phyloP scores from a whole-genome alignment of 2,329 filamentous ascomycete species.

The Hymenotorrendiella dingleyae region DNA sequence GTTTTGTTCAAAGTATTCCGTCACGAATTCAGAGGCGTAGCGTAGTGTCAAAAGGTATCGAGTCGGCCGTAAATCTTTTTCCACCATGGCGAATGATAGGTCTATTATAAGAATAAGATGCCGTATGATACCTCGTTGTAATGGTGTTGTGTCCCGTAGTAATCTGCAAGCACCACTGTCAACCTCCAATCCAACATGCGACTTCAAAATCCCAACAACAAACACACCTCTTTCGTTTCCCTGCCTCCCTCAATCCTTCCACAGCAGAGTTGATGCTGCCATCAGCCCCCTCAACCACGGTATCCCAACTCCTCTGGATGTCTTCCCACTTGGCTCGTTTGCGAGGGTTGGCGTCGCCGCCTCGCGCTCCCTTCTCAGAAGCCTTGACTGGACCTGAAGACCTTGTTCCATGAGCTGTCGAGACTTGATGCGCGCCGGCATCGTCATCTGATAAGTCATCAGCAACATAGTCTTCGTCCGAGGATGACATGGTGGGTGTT shows the following conservation, averaged over 20 bases:
- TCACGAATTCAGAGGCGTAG: conserved; percentile 81
- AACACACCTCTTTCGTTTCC: conserved; percentile 64
- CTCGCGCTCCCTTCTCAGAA: conserved; percentile 25
- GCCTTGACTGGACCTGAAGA: conserved; percentile 24
- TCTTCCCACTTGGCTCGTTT: conserved; percentile 58
- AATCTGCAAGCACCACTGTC: conserved; percentile 46
- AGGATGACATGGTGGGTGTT: conserved; percentile 56
- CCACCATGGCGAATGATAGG: conserved; percentile 86
- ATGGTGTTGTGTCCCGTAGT: conserved; percentile 85
- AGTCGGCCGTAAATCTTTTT: conserved; percentile 90
- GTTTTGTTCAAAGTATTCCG: conserved; percentile 97
- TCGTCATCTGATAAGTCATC: conserved; percentile 62
- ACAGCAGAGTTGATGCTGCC: conserved; percentile 68
- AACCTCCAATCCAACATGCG: not conserved
- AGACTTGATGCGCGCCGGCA: conserved; percentile 34
- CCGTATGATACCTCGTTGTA: conserved; percentile 96
- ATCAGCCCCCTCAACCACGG: conserved; percentile 71
- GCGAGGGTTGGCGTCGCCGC: conserved; percentile 26
- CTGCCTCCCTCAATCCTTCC: conserved; percentile 70
- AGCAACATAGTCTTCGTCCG: conserved; percentile 63
- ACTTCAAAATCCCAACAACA: not conserved
- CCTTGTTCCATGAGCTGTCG: conserved; percentile 26
- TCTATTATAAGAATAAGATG: conserved; percentile 88
- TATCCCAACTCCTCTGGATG: conserved; percentile 65
- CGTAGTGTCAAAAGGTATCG: conserved; percentile 76